Percentiles rank a stretch among this genome's conserved stretches.
Evolutionary conservation across 163 green algal genomes (phyloP).

Genomic region (Coccomyxa subellipsoidea): DNA sequence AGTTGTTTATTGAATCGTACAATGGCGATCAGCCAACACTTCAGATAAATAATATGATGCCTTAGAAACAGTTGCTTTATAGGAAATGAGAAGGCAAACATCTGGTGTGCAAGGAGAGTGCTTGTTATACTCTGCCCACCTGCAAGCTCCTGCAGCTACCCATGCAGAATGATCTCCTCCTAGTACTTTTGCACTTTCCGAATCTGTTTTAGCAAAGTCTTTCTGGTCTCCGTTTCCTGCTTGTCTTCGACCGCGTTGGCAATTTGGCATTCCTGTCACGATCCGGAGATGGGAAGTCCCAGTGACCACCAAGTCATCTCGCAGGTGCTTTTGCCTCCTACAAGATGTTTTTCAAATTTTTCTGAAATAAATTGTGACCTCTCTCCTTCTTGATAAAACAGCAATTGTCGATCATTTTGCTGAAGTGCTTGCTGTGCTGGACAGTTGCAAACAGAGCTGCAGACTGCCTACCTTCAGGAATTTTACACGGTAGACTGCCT

Average conservation of each 20-base stretch:
- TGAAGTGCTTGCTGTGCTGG: not conserved
- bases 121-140: too few relatives aligned
- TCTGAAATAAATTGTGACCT: not conserved
- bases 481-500: conserved; percentile 37
- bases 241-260: not conserved
- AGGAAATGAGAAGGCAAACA: too few relatives aligned
- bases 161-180: too few relatives aligned
- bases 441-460: conserved; percentile 49
- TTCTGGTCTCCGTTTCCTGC: not conserved
- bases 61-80: too few relatives aligned
- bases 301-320: conserved; percentile 39
- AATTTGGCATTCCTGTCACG: not conserved
- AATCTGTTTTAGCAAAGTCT: too few relatives aligned
- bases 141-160: too few relatives aligned
- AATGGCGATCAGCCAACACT: too few relatives aligned
- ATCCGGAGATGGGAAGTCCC: not conserved
- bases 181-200: too few relatives aligned
- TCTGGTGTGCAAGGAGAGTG: too few relatives aligned
- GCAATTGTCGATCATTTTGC: not conserved
- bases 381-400: not conserved
- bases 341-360: not conserved
- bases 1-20: too few relatives aligned
- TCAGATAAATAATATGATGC: too few relatives aligned
- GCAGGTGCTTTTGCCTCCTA: conserved; percentile 15
- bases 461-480: conserved; percentile 37